These are phyloP conservation scores for thale cress (Arabidopsis thaliana) DNA, from an alignment of 345 rosid genomes.

Conservation along the genomic window TAIR10.1 NC_003074.8:7050001-7050500, in stretches of 20 bases:
- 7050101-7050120: neutral
- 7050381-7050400: conserved; percentile 80
- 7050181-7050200: conserved; percentile 90
- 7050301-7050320: conserved; percentile 84
- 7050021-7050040: conserved; percentile 69
- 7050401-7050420: conserved; percentile 84
- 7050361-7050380: conserved; percentile 94
- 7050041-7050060: neutral
- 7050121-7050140: conserved; percentile 84
- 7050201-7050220: conserved; percentile 90
- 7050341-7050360: conserved; percentile 96
- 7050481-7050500: conserved; percentile 94
- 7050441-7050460: conserved; percentile 71
- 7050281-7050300: conserved; percentile 83
- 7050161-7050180: conserved; percentile 96
- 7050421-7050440: conserved; percentile 92
- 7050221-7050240: conserved; percentile 87
- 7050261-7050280: conserved; percentile 83
- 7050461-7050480: conserved; percentile 74
- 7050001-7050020: conserved; percentile 89
- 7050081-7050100: conserved; percentile 10
- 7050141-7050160: conserved; percentile 93
- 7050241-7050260: conserved; percentile 57
- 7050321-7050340: conserved; percentile 94
- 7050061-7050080: neutral